A percentile compares a stretch with the other conserved stretches of the same genome.
Evolutionary conservation across 2,329 filamentous ascomycete genomes (phyloP).

Genomic region (Blastomyces emzantsi): DNA sequence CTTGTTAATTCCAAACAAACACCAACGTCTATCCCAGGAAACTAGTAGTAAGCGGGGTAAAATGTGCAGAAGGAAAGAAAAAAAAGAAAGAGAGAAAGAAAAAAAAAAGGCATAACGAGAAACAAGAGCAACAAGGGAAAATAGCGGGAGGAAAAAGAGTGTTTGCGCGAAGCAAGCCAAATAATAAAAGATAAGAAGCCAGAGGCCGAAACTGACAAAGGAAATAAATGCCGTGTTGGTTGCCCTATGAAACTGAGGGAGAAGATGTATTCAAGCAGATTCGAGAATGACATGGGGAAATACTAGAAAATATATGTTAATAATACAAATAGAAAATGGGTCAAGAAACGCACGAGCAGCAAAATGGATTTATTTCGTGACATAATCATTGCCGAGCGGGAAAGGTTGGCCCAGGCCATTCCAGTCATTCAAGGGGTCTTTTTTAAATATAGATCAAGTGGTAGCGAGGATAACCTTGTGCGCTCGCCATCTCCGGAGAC

Average conservation of each 20-base stretch:
- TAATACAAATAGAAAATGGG: background rate
- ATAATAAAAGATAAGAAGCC: background rate
- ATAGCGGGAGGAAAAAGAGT: background rate
- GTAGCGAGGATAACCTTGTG: background rate
- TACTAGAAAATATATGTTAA: background rate
- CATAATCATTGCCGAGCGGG: background rate
- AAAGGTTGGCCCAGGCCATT: background rate
- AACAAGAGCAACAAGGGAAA: background rate
- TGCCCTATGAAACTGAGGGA: background rate
- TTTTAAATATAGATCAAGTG: background rate
- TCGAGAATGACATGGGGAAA: background rate
- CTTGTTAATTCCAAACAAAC: constrained; percentile 5
- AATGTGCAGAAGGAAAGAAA: background rate
- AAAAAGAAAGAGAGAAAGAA: background rate
- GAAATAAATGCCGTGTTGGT: background rate
- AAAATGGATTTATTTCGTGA: background rate
- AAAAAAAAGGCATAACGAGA: background rate
- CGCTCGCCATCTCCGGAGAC: background rate
- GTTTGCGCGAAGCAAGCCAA: background rate
- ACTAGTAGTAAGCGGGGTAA: background rate
- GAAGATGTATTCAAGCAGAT: background rate
- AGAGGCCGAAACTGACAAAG: background rate
- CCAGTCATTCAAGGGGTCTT: no score
- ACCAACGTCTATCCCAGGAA: constrained; percentile 5
- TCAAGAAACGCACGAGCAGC: background rate